phyloP scores from a whole-genome alignment of 2,329 filamentous ascomycete genomes.

The Aspergillus calidoustus region DNA sequence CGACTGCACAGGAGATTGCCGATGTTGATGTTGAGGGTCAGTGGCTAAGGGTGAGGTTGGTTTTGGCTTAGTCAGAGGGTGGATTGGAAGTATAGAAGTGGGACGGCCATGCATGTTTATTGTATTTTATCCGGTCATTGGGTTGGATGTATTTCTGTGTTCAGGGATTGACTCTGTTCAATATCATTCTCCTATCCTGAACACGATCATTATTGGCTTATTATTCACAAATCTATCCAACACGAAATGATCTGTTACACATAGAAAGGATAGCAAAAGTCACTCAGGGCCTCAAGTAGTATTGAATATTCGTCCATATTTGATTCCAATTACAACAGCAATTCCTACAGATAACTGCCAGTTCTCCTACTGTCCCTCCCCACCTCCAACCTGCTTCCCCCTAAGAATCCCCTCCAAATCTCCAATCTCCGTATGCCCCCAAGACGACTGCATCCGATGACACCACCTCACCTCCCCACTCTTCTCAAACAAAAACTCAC shows the following conservation, averaged over 20 bases:
- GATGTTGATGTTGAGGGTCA: not conserved
- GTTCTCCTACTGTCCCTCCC: not conserved
- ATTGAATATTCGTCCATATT: too few species aligned
- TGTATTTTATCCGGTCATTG: not conserved
- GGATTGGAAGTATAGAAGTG: not conserved
- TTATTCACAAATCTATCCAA: not conserved
- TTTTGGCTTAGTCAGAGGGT: not conserved
- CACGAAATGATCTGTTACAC: too few species aligned
- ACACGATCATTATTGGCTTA: not conserved
- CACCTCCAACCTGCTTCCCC: not conserved
- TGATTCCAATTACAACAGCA: too few species aligned
- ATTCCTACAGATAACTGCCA: too few species aligned
- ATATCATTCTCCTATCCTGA: not conserved
- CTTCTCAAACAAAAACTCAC: conserved; percentile 77
- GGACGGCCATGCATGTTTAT: not conserved
- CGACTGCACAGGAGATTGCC: not conserved
- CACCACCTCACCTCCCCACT: conserved; percentile 61
- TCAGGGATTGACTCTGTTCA: not conserved
- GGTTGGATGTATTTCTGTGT: not conserved
- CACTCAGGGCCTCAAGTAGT: too few species aligned
- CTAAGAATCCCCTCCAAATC: conserved; percentile 8
- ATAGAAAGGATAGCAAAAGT: too few species aligned
- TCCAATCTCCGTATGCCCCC: conserved; percentile 74
- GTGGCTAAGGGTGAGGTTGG: not conserved
- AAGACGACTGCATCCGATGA: conserved; percentile 77